Percentiles rank a stretch among this genome's conserved stretches.
Conservation (phyloP, 2,329 filamentous ascomycete species). For the Paecilomyces sp. region DNA sequence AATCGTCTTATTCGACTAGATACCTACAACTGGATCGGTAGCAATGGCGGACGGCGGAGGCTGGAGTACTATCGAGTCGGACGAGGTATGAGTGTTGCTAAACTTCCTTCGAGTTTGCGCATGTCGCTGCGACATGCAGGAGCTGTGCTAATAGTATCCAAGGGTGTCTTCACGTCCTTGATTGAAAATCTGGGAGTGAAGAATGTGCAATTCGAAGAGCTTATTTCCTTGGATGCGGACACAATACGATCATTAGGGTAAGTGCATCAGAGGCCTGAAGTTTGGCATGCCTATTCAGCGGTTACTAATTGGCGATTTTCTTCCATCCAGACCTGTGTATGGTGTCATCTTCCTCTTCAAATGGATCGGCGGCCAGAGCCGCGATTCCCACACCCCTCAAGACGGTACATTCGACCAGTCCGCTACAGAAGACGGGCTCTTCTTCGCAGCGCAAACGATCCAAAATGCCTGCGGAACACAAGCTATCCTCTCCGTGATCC, state of each 20-base stretch:
- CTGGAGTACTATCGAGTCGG: slow-evolving; percentile 97
- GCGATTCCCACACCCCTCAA: slow-evolving; percentile 62
- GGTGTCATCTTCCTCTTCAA: slow-evolving; percentile 99
- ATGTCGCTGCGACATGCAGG: neutral
- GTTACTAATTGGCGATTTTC: neutral
- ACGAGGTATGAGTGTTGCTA: slow-evolving; percentile 62
- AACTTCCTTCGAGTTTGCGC: neutral
- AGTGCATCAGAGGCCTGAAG: neutral
- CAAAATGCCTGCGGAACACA: slow-evolving; percentile 98
- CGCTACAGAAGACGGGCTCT: slow-evolving; percentile 64
- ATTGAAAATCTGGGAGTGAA: slow-evolving; percentile 88
- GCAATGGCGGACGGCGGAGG: slow-evolving; percentile 62
- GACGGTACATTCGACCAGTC: slow-evolving; percentile 76
- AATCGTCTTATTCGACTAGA: neutral
- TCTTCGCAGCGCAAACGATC: slow-evolving; percentile 95
- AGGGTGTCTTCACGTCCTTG: slow-evolving; percentile 96
- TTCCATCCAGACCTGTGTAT: slow-evolving; percentile 64
- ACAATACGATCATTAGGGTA: slow-evolving; percentile 38
- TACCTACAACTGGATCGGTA: slow-evolving; percentile 1
- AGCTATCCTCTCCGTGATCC: slow-evolving; percentile 79
- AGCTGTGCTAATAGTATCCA: slow-evolving; percentile 5
- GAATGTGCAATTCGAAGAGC: slow-evolving; percentile 93
- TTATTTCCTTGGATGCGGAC: slow-evolving; percentile 78
- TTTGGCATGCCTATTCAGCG: neutral
- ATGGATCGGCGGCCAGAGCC: slow-evolving; percentile 53